phyloP scores from a whole-genome alignment of 73 alveolate genomes.

The Breviolum minutum region DNA sequence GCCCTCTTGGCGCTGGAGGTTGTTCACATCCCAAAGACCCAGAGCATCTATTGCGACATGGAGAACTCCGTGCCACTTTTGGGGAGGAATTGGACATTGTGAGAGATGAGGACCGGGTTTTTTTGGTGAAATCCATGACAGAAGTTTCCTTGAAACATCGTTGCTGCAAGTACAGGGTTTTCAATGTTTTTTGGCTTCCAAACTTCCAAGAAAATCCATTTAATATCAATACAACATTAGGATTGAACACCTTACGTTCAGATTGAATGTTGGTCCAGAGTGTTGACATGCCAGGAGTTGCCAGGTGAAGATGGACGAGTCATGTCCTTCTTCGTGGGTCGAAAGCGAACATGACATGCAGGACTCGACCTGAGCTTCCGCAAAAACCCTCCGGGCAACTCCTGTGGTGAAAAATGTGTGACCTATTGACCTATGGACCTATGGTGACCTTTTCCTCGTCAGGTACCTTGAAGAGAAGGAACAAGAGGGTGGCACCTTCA shows the following conservation, averaged over 20 bases:
- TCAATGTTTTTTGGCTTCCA: too few relatives aligned
- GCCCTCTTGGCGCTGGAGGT: background rate
- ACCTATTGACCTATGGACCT: too few relatives aligned
- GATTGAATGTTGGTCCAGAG: background rate
- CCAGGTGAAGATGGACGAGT: conserved; percentile 79
- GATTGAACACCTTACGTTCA: background rate
- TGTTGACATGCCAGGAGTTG: conserved; percentile 3
- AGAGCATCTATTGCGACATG: conserved; percentile 54
- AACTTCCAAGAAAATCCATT: background rate
- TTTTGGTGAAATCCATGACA: background rate
- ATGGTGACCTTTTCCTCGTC: too few relatives aligned
- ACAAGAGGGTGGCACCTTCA: too few relatives aligned
- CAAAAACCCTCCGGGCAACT: too few relatives aligned
- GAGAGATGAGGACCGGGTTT: conserved; percentile 37
- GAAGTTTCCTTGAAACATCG: background rate
- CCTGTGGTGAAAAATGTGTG: too few relatives aligned
- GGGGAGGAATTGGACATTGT: conserved; percentile 3
- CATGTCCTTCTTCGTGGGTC: conserved; percentile 86
- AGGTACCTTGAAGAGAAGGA: too few relatives aligned
- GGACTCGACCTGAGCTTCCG: too few relatives aligned
- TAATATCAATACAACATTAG: background rate
- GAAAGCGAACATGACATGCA: background rate
- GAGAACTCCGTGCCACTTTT: conserved; percentile 51
- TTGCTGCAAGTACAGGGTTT: background rate
- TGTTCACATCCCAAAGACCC: conserved; percentile 82